Base-by-base conservation (phyloP, 768 basidiomycete genomes). In the Pleurotus pulmonarius region DNA sequence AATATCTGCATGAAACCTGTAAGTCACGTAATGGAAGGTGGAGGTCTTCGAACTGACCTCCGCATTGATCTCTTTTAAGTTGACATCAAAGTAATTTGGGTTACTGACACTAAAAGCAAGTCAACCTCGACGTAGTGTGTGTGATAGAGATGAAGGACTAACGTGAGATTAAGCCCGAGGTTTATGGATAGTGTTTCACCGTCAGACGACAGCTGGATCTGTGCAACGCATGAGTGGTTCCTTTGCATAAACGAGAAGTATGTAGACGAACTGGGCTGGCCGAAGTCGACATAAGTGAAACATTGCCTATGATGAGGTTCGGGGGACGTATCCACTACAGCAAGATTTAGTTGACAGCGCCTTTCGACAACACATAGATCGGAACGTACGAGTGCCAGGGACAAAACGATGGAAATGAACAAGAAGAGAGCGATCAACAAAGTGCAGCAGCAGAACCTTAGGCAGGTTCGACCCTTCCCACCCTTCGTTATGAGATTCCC, bases 271-370 rank as follows among this genome's bases (percentile, higher is more conserved):
- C 86, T 52, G 76, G 68, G 65, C 76, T 82, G 34, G 71, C 75
- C 26, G 20, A 20, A 20, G 68, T 68, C 15, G 74, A 66, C 20
- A 71, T 65, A 4, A 76, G 69, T 47, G 71, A 66, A 22, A 83
- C 79, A 26, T 67, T 62, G 12, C 86, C 85, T 57, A 94, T 74
- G 22, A 66, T 65, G 48, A 93, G 72, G 58, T 83, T 78, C 1
- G 91, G 92, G 20, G 91, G 91, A 26, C 83, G 80, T 49, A 88
- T 78, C 87, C 87, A 94, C 91, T 93, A 38, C 9, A 53, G 34
- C n/a, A 18, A 16, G 12, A 44, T 58, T 13, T 34, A 11, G 4
- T 9, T 15, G 39, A 41, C 7, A 4, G 37, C 11, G 9, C 22
- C 46, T 16, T 20, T 9, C 3, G 24, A 22, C 43, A 13, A 18